These are phyloP conservation scores for Aspergillaceae sp. DNA, from an alignment of 2,329 filamentous ascomycete genomes.

Conservation along the genomic window DNA sequence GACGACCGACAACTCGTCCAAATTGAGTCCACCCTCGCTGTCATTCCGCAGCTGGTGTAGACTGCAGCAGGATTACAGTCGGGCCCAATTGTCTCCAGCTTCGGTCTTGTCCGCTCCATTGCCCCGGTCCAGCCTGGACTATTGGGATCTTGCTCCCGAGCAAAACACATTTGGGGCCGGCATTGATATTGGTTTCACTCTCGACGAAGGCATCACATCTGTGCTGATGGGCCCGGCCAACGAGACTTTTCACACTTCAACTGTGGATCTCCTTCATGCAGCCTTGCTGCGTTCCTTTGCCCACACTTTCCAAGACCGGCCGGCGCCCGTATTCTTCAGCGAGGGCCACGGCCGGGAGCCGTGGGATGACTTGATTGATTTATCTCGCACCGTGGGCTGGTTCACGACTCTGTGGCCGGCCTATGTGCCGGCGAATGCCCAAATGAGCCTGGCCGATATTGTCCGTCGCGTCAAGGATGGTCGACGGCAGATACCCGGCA, in stretches of 20 bases:
- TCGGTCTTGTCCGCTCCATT: background rate
- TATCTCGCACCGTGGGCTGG: constrained; percentile 13
- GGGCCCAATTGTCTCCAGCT: constrained; percentile 81
- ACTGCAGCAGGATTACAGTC: constrained; percentile 45
- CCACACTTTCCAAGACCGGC: constrained; percentile 6
- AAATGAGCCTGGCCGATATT: constrained; percentile 1
- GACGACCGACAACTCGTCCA: too few species aligned
- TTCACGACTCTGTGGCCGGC: constrained; percentile 13
- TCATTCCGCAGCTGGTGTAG: constrained; percentile 3
- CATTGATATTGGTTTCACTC: constrained; percentile 1
- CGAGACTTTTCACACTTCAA: constrained; percentile 1
- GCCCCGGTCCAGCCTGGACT: constrained; percentile 38
- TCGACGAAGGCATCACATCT: background rate
- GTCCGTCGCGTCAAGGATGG: constrained; percentile 27
- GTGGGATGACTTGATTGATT: constrained; percentile 9
- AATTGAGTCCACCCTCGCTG: background rate
- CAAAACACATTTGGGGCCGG: constrained; percentile 4
- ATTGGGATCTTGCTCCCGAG: constrained; percentile 7
- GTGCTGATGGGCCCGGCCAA: constrained; percentile 1
- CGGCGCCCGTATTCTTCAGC: constrained; percentile 10
- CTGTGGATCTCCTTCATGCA: constrained; percentile 10
- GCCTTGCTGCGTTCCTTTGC: constrained; percentile 7
- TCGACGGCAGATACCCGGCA: constrained; percentile 25
- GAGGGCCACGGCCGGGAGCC: constrained; percentile 15
- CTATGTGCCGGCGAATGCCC: background rate